Percentiles rank a stretch among this genome's conserved stretches.
phyloP scores from a whole-genome alignment of 306 rosid species.

The Glycyrrhiza uralensis region DNA sequence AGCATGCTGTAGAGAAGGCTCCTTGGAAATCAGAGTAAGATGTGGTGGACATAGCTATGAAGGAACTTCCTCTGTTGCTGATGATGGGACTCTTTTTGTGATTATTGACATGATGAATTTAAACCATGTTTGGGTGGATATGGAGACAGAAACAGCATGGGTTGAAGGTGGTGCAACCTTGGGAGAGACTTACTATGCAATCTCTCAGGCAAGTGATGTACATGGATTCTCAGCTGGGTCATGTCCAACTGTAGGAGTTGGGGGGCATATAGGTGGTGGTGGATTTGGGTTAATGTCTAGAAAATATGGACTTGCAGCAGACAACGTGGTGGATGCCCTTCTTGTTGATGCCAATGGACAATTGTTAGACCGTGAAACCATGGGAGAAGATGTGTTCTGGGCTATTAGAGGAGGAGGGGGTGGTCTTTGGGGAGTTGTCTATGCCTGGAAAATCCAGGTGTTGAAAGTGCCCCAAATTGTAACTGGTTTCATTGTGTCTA shows the following conservation, averaged over 20 bases:
- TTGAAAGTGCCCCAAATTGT: constrained; percentile 49
- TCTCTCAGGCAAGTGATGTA: constrained; percentile 45
- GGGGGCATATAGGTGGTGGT: constrained; percentile 77
- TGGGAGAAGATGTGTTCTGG: constrained; percentile 94
- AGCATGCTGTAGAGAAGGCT: constrained; percentile 42
- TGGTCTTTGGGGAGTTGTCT: constrained; percentile 68
- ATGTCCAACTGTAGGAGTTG: constrained; percentile 86
- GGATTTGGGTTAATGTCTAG: constrained; percentile 69
- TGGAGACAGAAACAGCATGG: constrained; percentile 60
- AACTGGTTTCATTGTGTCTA: constrained; percentile 46
- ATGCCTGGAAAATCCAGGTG: constrained; percentile 71
- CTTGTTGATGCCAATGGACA: constrained; percentile 54
- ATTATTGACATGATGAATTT: constrained; percentile 76
- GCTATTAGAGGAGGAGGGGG: constrained; percentile 89
- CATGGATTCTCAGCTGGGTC: constrained; percentile 82
- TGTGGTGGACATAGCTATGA: constrained; percentile 85
- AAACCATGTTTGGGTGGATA: constrained; percentile 50
- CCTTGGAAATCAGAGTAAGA: constrained; percentile 47
- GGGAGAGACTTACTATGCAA: constrained; percentile 70
- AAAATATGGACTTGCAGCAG: constrained; percentile 74
- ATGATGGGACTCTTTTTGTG: constrained; percentile 44
- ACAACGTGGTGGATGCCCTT: constrained; percentile 63
- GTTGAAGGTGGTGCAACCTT: constrained; percentile 89
- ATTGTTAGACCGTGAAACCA: constrained; percentile 40
- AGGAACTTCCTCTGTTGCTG: constrained; percentile 63